Conservation (phyloP, 2,329 filamentous ascomycete species). For the Penicillium sp. region DNA sequence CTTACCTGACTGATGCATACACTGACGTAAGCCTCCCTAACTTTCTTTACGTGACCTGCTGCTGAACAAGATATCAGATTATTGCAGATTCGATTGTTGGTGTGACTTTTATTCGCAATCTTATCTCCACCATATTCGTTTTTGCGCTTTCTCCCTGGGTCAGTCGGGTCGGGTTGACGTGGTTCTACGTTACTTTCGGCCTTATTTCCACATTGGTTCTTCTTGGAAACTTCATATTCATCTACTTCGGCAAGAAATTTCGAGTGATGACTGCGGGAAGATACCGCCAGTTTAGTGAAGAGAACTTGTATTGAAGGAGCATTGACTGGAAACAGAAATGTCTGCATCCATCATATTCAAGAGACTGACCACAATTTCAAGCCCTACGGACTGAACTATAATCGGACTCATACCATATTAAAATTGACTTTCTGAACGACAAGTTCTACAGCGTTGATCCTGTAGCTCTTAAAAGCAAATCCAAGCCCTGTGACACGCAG, state of each 20-base stretch:
- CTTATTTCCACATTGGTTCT: slow-evolving; percentile 30
- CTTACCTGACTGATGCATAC: slow-evolving; percentile 33
- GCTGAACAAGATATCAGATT: slow-evolving; percentile 34
- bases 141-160: slow-evolving; percentile 48
- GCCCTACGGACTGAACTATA: not conserved
- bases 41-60: not conserved
- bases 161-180: slow-evolving; percentile 37
- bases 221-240: slow-evolving; percentile 17
- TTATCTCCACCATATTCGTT: slow-evolving; percentile 47
- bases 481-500: not conserved
- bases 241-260: slow-evolving; percentile 35
- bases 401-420: too few relatives aligned
- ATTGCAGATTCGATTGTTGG: slow-evolving; percentile 50
- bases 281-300: slow-evolving; percentile 37
- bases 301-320: not conserved
- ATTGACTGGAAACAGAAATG: not conserved
- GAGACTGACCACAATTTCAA: not conserved
- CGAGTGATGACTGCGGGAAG: slow-evolving; percentile 30
- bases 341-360: not conserved
- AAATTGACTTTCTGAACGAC: not conserved
- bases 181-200: slow-evolving; percentile 45
- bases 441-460: not conserved
- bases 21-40: slow-evolving; percentile 23
- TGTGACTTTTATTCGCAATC: slow-evolving; percentile 49
- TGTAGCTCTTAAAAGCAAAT: not conserved